These are phyloP conservation scores for Auricularia auricula-judae DNA, from an alignment of 768 basidiomycete genomes.

Conservation along the genomic window DNA sequence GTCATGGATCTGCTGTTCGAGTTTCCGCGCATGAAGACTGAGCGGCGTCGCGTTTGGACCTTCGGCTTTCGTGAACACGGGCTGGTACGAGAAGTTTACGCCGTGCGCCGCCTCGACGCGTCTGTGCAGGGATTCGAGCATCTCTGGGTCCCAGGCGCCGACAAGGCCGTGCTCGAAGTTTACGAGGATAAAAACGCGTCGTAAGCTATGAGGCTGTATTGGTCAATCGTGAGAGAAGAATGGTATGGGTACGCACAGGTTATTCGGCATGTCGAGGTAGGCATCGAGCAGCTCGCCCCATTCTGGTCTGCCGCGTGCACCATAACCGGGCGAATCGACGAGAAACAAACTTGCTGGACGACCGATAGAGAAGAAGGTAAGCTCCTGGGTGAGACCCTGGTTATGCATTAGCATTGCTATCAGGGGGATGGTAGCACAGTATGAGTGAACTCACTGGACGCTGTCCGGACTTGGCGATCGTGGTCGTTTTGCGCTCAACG, in stretches of 20 bases:
- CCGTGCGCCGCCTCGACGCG: background rate
- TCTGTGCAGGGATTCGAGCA: conserved; percentile 41
- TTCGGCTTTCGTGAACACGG: conserved; percentile 55
- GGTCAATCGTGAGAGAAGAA: background rate
- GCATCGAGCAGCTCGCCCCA: conserved; percentile 64
- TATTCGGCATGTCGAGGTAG: conserved; percentile 45
- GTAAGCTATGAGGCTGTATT: conserved; percentile 33
- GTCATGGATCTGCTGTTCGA: conserved; percentile 40
- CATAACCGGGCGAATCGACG: conserved; percentile 78
- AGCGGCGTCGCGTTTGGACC: conserved; percentile 33
- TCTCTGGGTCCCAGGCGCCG: conserved; percentile 37
- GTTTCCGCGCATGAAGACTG: conserved; percentile 11
- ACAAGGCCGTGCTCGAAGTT: conserved; percentile 57
- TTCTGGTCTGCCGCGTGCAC: conserved; percentile 56
- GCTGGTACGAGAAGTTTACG: conserved; percentile 46
- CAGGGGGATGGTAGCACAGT: background rate
- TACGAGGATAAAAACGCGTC: conserved; percentile 59
- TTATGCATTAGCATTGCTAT: background rate
- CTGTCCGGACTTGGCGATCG: conserved; percentile 55
- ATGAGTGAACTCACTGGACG: conserved; percentile 32
- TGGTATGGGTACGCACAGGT: conserved; percentile 33
- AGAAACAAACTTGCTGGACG: conserved; percentile 41
- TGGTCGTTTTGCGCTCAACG: conserved; percentile 44
- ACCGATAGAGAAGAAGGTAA: conserved; percentile 69
- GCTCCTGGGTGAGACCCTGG: conserved; percentile 59